Conservation (phyloP, 305 asterid genomes). For the Plantago coronopus region DNA sequence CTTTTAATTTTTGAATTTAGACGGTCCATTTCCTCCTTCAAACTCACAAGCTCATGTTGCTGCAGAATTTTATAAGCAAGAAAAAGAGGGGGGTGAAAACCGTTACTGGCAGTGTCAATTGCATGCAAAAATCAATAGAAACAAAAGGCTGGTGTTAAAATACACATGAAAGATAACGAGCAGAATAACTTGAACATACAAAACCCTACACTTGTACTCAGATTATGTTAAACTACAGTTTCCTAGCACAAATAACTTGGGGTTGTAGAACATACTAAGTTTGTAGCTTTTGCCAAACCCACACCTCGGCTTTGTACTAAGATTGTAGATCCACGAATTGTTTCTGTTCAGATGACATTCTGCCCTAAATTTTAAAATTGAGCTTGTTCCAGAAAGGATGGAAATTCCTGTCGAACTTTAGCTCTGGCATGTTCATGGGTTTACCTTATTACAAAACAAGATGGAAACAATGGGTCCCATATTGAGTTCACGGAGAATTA, state of each 20-base stretch:
- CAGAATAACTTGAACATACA: constrained; percentile 10
- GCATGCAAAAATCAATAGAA: background rate
- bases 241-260: background rate
- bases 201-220: constrained; percentile 1
- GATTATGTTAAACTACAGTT: background rate
- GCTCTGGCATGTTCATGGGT: too few species aligned
- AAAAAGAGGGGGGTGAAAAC: constrained; percentile 13
- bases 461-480: too few species aligned
- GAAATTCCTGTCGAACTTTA: background rate
- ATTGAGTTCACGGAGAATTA: too few species aligned
- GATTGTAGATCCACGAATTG: constrained; percentile 4
- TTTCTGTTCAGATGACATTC: constrained; percentile 2
- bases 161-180: constrained; percentile 16
- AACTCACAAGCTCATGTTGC: constrained; percentile 92
- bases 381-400: constrained; percentile 1
- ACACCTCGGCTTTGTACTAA: background rate
- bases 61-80: constrained; percentile 24
- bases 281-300: background rate
- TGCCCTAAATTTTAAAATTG: background rate
- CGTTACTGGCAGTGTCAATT: constrained; percentile 2
- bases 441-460: too few species aligned
- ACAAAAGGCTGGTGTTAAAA: constrained; percentile 8
- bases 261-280: too few species aligned
- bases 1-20: constrained; percentile 69
- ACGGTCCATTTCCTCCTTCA: constrained; percentile 87